A percentile compares a stretch with the other conserved stretches of the same genome.
Evolutionary conservation across 768 basidiomycete species (phyloP).

Genomic region (Kwoniella newhampshirensis): DNA sequence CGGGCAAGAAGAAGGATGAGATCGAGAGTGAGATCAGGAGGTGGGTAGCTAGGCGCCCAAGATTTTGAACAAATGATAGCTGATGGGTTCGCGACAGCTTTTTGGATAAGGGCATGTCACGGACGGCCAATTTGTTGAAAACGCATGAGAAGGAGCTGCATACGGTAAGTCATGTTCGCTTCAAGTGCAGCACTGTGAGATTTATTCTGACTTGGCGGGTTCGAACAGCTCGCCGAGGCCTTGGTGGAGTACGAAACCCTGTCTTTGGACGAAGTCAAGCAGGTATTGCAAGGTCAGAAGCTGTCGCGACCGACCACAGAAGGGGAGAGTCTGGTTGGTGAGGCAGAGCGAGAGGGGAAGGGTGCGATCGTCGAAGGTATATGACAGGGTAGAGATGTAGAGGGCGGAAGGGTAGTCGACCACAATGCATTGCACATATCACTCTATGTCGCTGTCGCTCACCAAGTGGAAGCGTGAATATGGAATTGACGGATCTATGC

Average conservation of each 20-base stretch:
- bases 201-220: background rate
- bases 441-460: too few relatives aligned
- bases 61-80: slow-evolving; percentile 9
- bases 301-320: slow-evolving; percentile 28
- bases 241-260: slow-evolving; percentile 95
- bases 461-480: too few relatives aligned
- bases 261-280: slow-evolving; percentile 77
- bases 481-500: background rate
- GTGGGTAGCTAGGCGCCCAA: slow-evolving; percentile 57
- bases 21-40: slow-evolving; percentile 79
- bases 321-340: slow-evolving; percentile 34
- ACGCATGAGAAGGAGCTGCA: slow-evolving; percentile 73
- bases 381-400: slow-evolving; percentile 9
- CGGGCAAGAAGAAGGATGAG: slow-evolving; percentile 71
- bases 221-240: slow-evolving; percentile 74
- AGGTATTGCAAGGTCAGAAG: slow-evolving; percentile 78
- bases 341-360: slow-evolving; percentile 25
- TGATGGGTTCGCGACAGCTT: slow-evolving; percentile 55
- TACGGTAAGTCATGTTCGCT: slow-evolving; percentile 47
- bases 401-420: background rate
- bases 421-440: slow-evolving; percentile 2
- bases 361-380: slow-evolving; percentile 44
- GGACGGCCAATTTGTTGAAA: slow-evolving; percentile 66
- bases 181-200: background rate
- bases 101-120: slow-evolving; percentile 68